Evolutionary conservation across 2,329 filamentous ascomycete species (phyloP).

Genomic region (Fusarium sp.): DNA sequence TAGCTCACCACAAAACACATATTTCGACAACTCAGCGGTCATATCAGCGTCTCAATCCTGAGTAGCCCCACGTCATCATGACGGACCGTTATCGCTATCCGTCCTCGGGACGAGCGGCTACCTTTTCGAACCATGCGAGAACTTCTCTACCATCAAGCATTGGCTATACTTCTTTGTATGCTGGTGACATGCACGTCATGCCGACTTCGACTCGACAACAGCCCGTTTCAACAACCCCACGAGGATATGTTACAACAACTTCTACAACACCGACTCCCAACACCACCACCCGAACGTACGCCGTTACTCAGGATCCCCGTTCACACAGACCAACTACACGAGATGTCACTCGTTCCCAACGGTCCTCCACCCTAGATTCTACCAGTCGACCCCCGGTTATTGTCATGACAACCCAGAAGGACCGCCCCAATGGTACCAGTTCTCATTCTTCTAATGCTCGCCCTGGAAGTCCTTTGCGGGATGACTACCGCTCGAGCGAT

Average conservation of each 20-base stretch:
- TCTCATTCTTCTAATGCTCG: conserved; percentile 55
- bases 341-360: conserved; percentile 59
- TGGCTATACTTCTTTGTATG: conserved; percentile 63
- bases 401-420: conserved; percentile 65
- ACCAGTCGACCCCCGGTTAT: conserved; percentile 65
- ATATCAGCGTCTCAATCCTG: conserved; percentile 14
- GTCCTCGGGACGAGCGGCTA: conserved; percentile 59
- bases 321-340: conserved; percentile 61
- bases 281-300: conserved; percentile 67
- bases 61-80: conserved; percentile 54
- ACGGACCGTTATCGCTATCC: conserved; percentile 60
- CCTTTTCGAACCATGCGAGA: conserved; percentile 63
- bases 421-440: conserved; percentile 55
- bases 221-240: conserved; percentile 48
- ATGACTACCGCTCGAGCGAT: conserved; percentile 66
- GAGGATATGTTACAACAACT: conserved; percentile 51
- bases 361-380: conserved; percentile 66
- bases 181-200: conserved; percentile 67
- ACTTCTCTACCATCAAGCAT: conserved; percentile 65
- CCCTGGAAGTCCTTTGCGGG: conserved; percentile 62
- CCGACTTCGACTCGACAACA: conserved; percentile 55
- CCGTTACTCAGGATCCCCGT: conserved; percentile 65
- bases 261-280: conserved; percentile 53
- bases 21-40: conserved; percentile 22
- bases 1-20: conserved; percentile 19